phyloP scores from a whole-genome alignment of 2,329 filamentous ascomycete genomes.

The Fusarium graminum region DNA sequence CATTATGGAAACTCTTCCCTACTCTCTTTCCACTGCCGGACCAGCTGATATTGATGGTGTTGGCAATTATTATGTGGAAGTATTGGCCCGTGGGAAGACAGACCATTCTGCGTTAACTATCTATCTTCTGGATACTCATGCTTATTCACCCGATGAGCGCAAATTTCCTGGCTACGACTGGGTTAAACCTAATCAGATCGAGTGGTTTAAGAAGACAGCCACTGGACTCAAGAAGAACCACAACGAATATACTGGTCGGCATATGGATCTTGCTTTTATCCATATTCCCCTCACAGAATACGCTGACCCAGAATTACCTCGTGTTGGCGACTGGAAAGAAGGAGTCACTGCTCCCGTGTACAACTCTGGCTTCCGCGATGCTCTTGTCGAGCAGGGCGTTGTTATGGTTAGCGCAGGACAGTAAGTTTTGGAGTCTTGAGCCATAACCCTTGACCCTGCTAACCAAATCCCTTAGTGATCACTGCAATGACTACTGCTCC shows the following conservation, averaged over 20 bases:
- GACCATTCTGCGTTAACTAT: constrained; percentile 92
- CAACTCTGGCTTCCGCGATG: constrained; percentile 94
- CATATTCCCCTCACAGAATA: constrained; percentile 98
- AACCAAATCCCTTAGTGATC: constrained; percentile 68
- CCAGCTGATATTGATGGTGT: constrained; percentile 88
- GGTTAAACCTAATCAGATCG: constrained; percentile 93
- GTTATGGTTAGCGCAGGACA: constrained; percentile 92
- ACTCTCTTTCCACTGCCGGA: constrained; percentile 86
- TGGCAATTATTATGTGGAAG: constrained; percentile 94
- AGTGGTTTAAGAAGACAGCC: constrained; percentile 90
- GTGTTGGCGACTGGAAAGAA: constrained; percentile 80
- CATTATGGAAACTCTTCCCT: constrained; percentile 87
- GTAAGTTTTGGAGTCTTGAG: constrained; percentile 63
- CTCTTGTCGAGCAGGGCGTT: constrained; percentile 86
- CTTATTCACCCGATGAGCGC: constrained; percentile 89
- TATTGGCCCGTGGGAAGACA: constrained; percentile 82
- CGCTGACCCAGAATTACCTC: constrained; percentile 69
- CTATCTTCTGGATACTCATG: constrained; percentile 95
- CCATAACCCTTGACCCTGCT: constrained; percentile 24
- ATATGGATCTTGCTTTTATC: constrained; percentile 97
- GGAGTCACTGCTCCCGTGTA: constrained; percentile 87
- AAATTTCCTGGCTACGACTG: constrained; percentile 96
- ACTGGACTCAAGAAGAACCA: constrained; percentile 81
- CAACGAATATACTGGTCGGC: constrained; percentile 86
- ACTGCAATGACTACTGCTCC: constrained; percentile 96